Conservation (phyloP, 495 filamentous ascomycete genomes). For the Parachaetomium inaequale region DNA sequence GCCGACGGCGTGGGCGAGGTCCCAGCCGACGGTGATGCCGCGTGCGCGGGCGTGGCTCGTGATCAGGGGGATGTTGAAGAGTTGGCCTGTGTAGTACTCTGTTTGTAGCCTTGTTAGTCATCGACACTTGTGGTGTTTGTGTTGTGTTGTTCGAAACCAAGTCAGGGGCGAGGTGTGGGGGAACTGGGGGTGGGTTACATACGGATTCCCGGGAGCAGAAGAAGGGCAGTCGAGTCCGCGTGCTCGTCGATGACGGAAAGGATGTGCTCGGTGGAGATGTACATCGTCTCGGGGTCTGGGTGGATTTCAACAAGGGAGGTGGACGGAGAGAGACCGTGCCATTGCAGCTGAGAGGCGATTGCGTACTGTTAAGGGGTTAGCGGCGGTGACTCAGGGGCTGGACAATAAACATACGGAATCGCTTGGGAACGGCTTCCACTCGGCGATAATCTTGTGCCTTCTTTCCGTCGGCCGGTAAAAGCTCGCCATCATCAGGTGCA, state of each 20-base stretch:
- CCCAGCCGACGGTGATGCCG: slow-evolving; percentile 84
- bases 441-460: slow-evolving; percentile 85
- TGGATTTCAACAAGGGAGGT: slow-evolving; percentile 60
- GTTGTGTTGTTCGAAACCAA: no score
- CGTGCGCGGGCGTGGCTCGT: slow-evolving; percentile 73
- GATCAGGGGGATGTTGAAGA: slow-evolving; percentile 80
- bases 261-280: slow-evolving; percentile 67
- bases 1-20: slow-evolving; percentile 90
- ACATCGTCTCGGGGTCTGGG: slow-evolving; percentile 40
- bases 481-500: slow-evolving; percentile 85
- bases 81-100: slow-evolving; percentile 94
- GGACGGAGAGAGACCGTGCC: slow-evolving; percentile 65
- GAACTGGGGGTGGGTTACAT: no score
- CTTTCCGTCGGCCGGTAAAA: slow-evolving; percentile 77
- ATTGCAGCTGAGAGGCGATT: slow-evolving; percentile 77
- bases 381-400: background rate
- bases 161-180: no score
- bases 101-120: no score
- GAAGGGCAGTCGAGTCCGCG: slow-evolving; percentile 67
- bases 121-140: no score
- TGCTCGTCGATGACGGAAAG: slow-evolving; percentile 74
- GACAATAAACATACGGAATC: slow-evolving; percentile 59
- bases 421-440: slow-evolving; percentile 91
- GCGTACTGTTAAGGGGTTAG: slow-evolving; percentile 59
- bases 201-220: slow-evolving; percentile 87